phyloP scores from a whole-genome alignment of 257 asterid species.

The Ophiorrhiza pumila region DNA sequence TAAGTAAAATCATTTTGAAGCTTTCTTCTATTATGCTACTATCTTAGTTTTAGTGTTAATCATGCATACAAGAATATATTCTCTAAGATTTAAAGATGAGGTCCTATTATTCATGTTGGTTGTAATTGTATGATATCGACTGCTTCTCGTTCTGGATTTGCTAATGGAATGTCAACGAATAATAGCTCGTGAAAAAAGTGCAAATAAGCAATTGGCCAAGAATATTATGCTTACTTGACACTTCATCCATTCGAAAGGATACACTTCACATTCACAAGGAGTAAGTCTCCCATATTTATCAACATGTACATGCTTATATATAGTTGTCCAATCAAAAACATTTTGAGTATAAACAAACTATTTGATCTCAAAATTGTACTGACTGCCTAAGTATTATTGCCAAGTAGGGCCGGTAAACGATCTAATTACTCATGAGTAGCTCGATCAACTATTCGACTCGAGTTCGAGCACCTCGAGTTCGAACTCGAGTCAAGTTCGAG shows the following conservation, averaged over 20 bases:
- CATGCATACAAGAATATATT: slow-evolving; percentile 7
- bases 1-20: neutral
- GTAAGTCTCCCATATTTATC: no score
- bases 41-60: neutral
- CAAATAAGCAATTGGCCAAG: neutral
- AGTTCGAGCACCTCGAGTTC: no score
- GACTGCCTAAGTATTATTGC: no score
- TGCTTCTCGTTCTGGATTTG: neutral
- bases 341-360: no score
- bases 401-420: no score
- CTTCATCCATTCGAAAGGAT: slow-evolving; percentile 2
- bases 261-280: neutral
- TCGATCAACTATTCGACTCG: no score
- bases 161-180: slow-evolving; percentile 11
- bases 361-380: no score
- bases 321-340: no score
- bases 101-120: no score
- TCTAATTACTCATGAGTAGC: no score
- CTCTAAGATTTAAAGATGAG: neutral
- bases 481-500: no score
- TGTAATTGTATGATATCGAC: neutral
- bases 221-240: neutral
- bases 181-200: slow-evolving; percentile 2
- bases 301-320: no score
- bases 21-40: neutral